These are phyloP conservation scores for Pueraria montana DNA, from an alignment of 306 rosid genomes.

Conservation along the genomic window DNA sequence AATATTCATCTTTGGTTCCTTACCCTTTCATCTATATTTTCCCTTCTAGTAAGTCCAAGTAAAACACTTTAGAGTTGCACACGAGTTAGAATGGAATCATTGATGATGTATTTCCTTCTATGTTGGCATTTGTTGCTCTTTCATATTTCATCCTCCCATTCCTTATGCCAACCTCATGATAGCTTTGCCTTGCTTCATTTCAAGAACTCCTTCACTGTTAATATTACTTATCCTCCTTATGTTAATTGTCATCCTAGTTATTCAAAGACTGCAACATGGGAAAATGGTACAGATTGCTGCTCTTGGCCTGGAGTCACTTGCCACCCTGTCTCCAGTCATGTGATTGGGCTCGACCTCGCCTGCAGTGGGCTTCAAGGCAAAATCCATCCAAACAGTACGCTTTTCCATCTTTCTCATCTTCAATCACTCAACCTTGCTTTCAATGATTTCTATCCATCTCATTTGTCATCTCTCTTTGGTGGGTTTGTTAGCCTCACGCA, in stretches of 20 bases:
- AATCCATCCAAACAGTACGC: not conserved
- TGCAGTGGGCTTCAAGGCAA: not conserved
- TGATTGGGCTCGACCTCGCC: not conserved
- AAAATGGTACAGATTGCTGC: constrained; percentile 2
- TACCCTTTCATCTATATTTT: too few relatives aligned
- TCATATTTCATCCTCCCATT: not conserved
- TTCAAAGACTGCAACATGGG: not conserved
- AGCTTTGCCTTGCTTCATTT: constrained; percentile 42
- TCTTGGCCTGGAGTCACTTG: constrained; percentile 23
- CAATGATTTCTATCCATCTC: not conserved
- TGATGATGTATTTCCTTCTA: too few relatives aligned
- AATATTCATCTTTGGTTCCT: too few relatives aligned
- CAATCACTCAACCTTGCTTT: constrained; percentile 1
- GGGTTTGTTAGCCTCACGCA: not conserved
- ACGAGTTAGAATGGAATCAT: too few relatives aligned
- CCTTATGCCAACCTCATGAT: not conserved
- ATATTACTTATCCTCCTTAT: accelerated
- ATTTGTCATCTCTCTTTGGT: not conserved
- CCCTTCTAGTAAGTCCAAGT: too few relatives aligned
- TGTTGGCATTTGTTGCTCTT: not conserved
- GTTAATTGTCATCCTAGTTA: not conserved
- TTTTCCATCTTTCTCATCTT: not conserved
- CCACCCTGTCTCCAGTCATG: not conserved
- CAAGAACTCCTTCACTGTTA: not conserved
- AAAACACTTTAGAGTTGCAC: too few relatives aligned